Percentiles rank a stretch among this genome's conserved stretches.
Conservation (phyloP, 305 asterid genomes). For the Salvia sclarea region DNA sequence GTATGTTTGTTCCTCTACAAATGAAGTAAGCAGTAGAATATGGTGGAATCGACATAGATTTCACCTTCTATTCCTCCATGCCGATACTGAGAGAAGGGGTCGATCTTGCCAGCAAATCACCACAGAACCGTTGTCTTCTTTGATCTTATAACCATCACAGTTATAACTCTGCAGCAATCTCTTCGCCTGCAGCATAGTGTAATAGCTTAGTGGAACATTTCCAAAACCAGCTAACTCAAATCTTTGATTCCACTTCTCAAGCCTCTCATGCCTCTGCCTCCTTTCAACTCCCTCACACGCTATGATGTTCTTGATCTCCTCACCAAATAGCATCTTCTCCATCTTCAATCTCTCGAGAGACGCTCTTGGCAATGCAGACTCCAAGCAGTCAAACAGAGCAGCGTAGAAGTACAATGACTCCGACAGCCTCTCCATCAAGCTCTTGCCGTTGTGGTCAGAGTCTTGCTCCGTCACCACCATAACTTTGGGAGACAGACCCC, state of each 20-base stretch:
- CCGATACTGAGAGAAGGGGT: conserved; percentile 71
- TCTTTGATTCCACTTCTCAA: conserved; percentile 84
- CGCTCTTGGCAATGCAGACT: conserved; percentile 68
- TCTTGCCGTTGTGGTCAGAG: conserved; percentile 70
- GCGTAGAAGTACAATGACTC: conserved; percentile 77
- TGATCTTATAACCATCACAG: conserved; percentile 81
- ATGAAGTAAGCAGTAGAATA: conserved; percentile 12
- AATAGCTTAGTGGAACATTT: conserved; percentile 71
- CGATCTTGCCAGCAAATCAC: conserved; percentile 96
- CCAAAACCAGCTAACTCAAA: conserved; percentile 61
- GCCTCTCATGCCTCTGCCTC: conserved; percentile 79
- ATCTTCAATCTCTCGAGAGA: conserved; percentile 75
- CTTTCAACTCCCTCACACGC: conserved; percentile 89
- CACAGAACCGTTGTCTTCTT: conserved; percentile 71
- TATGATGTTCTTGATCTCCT: conserved; percentile 87
- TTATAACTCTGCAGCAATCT: conserved; percentile 63
- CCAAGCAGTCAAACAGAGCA: conserved; percentile 83
- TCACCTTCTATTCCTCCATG: conserved; percentile 87
- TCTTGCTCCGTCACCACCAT: conserved; percentile 90
- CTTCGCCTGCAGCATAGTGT: conserved; percentile 79
- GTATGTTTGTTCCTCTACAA: conserved; percentile 28
- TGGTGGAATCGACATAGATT: conserved; percentile 24
- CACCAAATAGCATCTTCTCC: conserved; percentile 81
- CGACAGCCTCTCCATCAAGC: conserved; percentile 76
- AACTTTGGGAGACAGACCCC: conserved; percentile 80